Percentiles rank a stretch among this genome's conserved stretches.
Evolutionary conservation across 495 filamentous ascomycete species (phyloP).

Genomic region (Pyrenula aspistea): DNA sequence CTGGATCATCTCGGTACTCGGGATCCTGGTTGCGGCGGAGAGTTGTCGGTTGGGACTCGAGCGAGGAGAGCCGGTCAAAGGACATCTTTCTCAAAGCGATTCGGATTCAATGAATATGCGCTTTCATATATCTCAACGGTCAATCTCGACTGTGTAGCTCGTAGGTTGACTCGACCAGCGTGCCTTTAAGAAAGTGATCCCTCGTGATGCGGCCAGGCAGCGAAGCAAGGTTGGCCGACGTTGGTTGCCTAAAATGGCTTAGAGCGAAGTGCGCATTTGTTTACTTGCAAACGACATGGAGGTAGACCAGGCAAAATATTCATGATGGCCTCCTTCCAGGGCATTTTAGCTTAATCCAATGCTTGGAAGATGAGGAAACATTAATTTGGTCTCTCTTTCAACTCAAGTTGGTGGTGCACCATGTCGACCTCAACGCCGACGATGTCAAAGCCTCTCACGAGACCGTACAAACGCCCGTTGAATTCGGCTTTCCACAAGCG

Average conservation of each 20-base stretch:
- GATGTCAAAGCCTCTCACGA: constrained; percentile 35
- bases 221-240: background rate
- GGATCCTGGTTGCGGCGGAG: constrained; percentile 58
- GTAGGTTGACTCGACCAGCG: background rate
- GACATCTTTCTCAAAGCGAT: constrained; percentile 66
- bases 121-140: background rate
- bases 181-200: background rate
- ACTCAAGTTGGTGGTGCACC: background rate
- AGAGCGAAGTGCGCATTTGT: too few species aligned
- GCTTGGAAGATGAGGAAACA: too few species aligned
- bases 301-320: too few species aligned
- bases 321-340: too few species aligned
- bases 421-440: background rate
- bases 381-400: background rate
- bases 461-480: constrained; percentile 77
- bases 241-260: background rate
- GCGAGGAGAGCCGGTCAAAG: constrained; percentile 70
- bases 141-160: background rate
- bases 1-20: constrained; percentile 74
- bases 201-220: background rate
- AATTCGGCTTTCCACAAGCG: constrained; percentile 80
- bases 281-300: too few species aligned
- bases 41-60: constrained; percentile 72
- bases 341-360: too few species aligned
- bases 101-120: too few species aligned